Conservation (phyloP, 2,329 filamentous ascomycete species). For the Blastomyces percursus region DNA sequence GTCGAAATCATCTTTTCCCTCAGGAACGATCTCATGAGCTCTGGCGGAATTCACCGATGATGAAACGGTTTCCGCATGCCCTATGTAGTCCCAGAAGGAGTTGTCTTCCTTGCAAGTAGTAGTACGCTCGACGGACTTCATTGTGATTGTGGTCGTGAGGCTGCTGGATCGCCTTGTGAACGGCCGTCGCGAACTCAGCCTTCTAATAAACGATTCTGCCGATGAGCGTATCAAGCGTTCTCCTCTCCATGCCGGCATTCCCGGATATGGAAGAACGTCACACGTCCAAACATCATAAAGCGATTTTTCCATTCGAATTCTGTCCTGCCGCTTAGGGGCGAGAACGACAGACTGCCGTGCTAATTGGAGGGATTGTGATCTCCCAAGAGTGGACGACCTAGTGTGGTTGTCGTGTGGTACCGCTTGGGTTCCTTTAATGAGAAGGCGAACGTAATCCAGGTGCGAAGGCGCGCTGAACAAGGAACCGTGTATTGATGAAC, state of each 20-base stretch:
- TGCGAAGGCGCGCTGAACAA: constrained; percentile 29
- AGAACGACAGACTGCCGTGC: constrained; percentile 64
- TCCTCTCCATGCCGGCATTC: constrained; percentile 57
- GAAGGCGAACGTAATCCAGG: constrained; percentile 10
- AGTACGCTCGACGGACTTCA: constrained; percentile 11
- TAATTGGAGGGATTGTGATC: constrained; percentile 51
- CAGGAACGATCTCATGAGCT: constrained; percentile 2
- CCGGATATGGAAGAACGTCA: constrained; percentile 69
- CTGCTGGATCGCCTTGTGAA: constrained; percentile 63
- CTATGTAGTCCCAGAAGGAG: constrained; percentile 4
- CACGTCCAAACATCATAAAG: constrained; percentile 76
- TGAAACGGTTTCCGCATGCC: not conserved
- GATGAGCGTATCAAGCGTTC: constrained; percentile 66
- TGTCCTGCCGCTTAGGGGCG: constrained; percentile 61
- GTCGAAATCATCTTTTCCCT: not conserved
- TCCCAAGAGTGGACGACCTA: constrained; percentile 7
- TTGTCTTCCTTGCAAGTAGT: constrained; percentile 7
- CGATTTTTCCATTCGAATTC: constrained; percentile 62
- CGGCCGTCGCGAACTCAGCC: constrained; percentile 67
- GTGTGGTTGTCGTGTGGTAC: constrained; percentile 7
- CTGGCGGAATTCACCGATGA: not conserved
- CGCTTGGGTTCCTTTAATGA: constrained; percentile 15
- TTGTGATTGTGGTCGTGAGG: constrained; percentile 23
- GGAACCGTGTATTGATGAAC: constrained; percentile 65
- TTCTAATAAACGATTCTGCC: constrained; percentile 79